Evolutionary conservation across 768 basidiomycete genomes (phyloP), one percentile per base, ranked within the genome.

Genomic region (Phylloporus rhodoxanthus): DNA sequence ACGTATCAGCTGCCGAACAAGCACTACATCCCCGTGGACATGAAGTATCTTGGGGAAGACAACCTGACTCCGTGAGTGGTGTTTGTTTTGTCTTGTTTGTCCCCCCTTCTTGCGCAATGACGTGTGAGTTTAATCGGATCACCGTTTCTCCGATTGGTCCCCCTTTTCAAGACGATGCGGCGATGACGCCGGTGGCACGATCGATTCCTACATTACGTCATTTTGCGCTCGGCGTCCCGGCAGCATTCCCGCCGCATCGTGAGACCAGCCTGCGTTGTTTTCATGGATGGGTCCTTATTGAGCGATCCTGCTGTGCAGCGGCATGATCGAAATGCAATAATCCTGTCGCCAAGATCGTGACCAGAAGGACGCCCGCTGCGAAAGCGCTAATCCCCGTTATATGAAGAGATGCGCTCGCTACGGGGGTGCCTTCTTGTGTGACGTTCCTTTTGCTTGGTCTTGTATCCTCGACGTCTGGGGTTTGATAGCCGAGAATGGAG

Each of bases 1-100:
- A 74, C 76, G 13, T 96, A 95, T 68, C 67, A 70, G 37, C 75
- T 96, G 3, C 94, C 95, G 2, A 98, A 98, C 74, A 91, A 93
- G 70, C 94, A 96, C 63, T 97, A 95, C 66, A 79, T 96, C 57
- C 87, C 89, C 0, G 89, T 93, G 41, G 81, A 89, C 65, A 85
- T 91, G 82, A 68, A 68, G 46, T 89, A 88, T 52, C 69, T 86
- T 38, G 81, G 79, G 2, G 63, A 86, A 8, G 85, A 88, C 57
- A 90, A 91, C 61, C 55, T 77, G 33, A 80, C 79, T 2, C 82
- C 83, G 83, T 85, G 60, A 62, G 70, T 72, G 41, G 3, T 33
- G n/a, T 55, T 57, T 59, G 19, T 43, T 30, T 45, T 32, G 42
- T 8, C 46, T 28, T 47, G 20, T 30, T 30, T 53, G 30, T 25